Percentiles rank a stretch among this genome's conserved stretches.
Evolutionary conservation across 1,284 basidiomycete genomes (phyloP).

Genomic region (Crocinoboletus sp.): DNA sequence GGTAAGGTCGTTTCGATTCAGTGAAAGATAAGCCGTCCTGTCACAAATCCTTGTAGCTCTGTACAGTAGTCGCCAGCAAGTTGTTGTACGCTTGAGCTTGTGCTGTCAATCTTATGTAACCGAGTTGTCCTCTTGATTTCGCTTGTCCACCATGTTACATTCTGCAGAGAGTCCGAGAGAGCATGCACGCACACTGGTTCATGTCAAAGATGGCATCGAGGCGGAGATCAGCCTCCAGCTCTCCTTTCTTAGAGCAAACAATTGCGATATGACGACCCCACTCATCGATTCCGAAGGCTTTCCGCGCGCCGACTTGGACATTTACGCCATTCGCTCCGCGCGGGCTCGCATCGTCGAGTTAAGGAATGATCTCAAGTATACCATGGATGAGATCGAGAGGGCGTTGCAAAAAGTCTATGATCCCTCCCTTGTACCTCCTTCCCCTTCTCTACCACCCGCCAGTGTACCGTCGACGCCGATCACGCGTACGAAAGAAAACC

Average conservation of each 20-base stretch:
- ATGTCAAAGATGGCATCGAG: constrained; percentile 60
- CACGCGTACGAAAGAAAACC: constrained; percentile 15
- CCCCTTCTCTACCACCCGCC: not conserved
- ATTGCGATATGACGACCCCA: constrained; percentile 59
- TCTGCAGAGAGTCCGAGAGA: constrained; percentile 45
- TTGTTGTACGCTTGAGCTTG: constrained; percentile 13
- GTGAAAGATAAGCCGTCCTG: constrained; percentile 10
- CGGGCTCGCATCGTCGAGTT: constrained; percentile 69
- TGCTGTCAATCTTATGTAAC: constrained; percentile 16
- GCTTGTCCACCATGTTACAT: constrained; percentile 42
- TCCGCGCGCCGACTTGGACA: constrained; percentile 78
- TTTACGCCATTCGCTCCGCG: constrained; percentile 77
- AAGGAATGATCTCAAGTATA: constrained; percentile 66
- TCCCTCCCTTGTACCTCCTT: constrained; percentile 33
- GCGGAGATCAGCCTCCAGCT: constrained; percentile 56
- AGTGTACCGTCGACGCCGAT: constrained; percentile 1
- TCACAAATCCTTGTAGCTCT: not conserved
- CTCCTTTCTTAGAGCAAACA: constrained; percentile 56
- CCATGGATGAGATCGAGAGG: constrained; percentile 64
- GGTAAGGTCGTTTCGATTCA: constrained; percentile 58
- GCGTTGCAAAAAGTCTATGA: constrained; percentile 67
- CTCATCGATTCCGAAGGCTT: constrained; percentile 84
- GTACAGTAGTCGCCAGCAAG: not conserved
- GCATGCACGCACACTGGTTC: constrained; percentile 54
- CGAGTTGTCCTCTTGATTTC: no score